These are phyloP conservation scores for Podila epigama DNA, from an alignment of 192 early-diverging fungal genomes.

Conservation along the genomic window DNA sequence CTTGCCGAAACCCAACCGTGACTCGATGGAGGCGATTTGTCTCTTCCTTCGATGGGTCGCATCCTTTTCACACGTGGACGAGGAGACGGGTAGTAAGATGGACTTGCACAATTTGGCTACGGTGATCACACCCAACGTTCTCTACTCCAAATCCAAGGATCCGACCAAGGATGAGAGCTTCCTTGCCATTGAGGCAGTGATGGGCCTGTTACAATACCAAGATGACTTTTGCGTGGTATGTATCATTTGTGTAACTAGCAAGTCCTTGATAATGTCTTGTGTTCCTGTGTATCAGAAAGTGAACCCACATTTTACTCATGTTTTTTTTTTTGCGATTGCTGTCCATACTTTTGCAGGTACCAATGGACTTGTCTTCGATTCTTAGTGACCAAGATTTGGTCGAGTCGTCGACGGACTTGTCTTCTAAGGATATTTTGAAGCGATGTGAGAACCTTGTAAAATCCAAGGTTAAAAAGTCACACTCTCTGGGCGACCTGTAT, in stretches of 20 bases:
- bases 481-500: constrained; percentile 45
- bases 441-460: constrained; percentile 58
- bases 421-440: constrained; percentile 61
- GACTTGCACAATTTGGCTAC: constrained; percentile 90
- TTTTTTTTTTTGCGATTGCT: not conserved
- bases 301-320: not conserved
- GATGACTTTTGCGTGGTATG: constrained; percentile 73
- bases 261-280: not conserved
- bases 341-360: constrained; percentile 42
- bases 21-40: constrained; percentile 91
- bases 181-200: constrained; percentile 72
- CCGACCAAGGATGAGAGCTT: constrained; percentile 78
- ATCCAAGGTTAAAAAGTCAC: constrained; percentile 53
- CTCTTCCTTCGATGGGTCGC: constrained; percentile 91
- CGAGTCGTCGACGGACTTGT: constrained; percentile 56
- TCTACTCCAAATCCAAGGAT: constrained; percentile 87
- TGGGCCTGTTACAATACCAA: constrained; percentile 70
- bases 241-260: not conserved
- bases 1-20: constrained; percentile 90
- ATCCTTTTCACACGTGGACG: constrained; percentile 70
- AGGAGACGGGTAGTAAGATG: constrained; percentile 90
- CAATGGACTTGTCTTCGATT: constrained; percentile 61
- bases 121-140: constrained; percentile 93
- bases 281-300: too few species aligned
- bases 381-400: constrained; percentile 56